These are phyloP conservation scores for Kalmusia sp. DNA, from an alignment of 2,329 filamentous ascomycete genomes.

Conservation along the genomic window DNA sequence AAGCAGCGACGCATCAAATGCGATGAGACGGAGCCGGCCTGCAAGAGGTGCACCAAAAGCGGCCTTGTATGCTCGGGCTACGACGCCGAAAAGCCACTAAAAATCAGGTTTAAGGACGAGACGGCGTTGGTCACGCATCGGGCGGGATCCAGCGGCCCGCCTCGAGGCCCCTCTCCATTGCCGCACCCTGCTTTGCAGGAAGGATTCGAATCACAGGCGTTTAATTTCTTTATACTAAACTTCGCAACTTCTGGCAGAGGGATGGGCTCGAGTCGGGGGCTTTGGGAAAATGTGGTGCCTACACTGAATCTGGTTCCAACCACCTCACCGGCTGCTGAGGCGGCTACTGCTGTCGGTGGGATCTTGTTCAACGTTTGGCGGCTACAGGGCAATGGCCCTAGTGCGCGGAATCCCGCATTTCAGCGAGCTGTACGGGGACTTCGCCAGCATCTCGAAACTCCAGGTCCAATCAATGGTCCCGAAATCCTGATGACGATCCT, in stretches of 20 bases:
- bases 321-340: not conserved
- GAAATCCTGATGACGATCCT: slow-evolving; percentile 2
- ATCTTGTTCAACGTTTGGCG: not conserved
- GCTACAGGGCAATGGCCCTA: not conserved
- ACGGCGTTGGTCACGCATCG: slow-evolving; percentile 3
- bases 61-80: slow-evolving; percentile 8
- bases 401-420: slow-evolving; percentile 1
- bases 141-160: not conserved
- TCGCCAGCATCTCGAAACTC: not conserved
- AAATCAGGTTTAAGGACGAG: slow-evolving; percentile 10
- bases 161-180: not conserved
- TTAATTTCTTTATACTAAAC: slow-evolving; percentile 5
- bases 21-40: slow-evolving; percentile 11
- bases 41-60: slow-evolving; percentile 9
- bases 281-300: not conserved
- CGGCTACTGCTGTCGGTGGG: not conserved
- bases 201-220: not conserved
- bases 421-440: not conserved
- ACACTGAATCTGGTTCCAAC: not conserved
- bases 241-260: slow-evolving; percentile 2
- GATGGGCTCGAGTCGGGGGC: not conserved
- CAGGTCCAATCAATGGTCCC: not conserved
- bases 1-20: slow-evolving; percentile 6
- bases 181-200: not conserved
- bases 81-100: slow-evolving; percentile 2